Percentiles rank a stretch among this genome's conserved stretches.
Evolutionary conservation across 2,329 filamentous ascomycete species (phyloP).

Genomic region (Neonectria ditissima): DNA sequence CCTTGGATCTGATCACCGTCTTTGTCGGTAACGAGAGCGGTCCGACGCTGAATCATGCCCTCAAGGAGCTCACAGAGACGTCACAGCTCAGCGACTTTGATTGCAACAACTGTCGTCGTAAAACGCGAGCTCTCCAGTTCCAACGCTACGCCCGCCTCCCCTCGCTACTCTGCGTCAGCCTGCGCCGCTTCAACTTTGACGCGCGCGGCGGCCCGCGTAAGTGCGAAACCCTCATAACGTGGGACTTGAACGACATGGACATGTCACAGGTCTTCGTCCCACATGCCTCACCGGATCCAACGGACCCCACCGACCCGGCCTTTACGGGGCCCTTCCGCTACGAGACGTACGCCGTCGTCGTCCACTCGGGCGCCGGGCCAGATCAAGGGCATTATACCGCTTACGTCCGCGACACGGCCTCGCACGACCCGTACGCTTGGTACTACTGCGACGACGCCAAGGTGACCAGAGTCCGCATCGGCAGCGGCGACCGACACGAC

Average conservation of each 20-base stretch:
- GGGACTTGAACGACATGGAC: conserved; percentile 78
- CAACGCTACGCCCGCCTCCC: conserved; percentile 83
- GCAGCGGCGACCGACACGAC: conserved; percentile 50
- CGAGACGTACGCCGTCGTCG: conserved; percentile 86
- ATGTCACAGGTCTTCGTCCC: conserved; percentile 59
- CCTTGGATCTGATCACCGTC: conserved; percentile 67
- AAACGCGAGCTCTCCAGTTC: conserved; percentile 75
- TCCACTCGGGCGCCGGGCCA: conserved; percentile 77
- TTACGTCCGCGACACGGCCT: conserved; percentile 70
- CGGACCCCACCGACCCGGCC: conserved; percentile 52
- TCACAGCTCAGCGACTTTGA: conserved; percentile 74
- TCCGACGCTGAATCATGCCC: conserved; percentile 68
- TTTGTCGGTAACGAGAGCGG: conserved; percentile 49
- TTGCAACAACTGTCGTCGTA: conserved; percentile 80
- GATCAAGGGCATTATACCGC: conserved; percentile 85
- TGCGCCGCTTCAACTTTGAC: conserved; percentile 69
- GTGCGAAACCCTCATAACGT: conserved; percentile 77
- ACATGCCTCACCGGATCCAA: conserved; percentile 48
- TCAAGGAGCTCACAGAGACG: conserved; percentile 71
- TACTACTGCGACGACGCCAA: conserved; percentile 61
- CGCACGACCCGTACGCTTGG: conserved; percentile 59
- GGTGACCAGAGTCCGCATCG: conserved; percentile 57
- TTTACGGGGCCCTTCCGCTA: conserved; percentile 75
- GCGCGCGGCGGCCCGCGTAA: conserved; percentile 63
- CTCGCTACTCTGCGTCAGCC: conserved; percentile 80